Base-by-base conservation (phyloP, 2,329 filamentous ascomycete species). In the Reticulascus tulasneorum region DNA sequence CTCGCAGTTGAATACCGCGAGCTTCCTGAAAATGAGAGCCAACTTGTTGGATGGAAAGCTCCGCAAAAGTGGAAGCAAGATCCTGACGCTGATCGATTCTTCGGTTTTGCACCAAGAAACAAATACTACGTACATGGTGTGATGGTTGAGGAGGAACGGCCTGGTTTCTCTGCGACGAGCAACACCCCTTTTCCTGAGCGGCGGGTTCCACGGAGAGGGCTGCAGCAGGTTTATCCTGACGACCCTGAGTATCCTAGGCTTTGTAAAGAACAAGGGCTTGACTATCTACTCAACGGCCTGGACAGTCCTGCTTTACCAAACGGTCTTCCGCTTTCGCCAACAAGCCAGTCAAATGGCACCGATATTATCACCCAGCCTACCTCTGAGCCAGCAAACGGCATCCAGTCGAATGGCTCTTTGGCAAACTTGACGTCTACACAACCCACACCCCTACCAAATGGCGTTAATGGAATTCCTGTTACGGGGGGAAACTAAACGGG, bases 1-100 rank as follows among this genome's bases (percentile, higher is more conserved):
- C 63, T 84, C 33, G 64, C 68, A 8, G 69, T 83, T 31, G 68
- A 71, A 32, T 83, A 83, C 47, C 67, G 72, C 32, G 79, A 84
- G 54, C 59, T 79, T 9, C 62, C 74, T 10, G 73, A 77, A 47
- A 59, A 62, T 23, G 71, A 76, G 47, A 57, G 58, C 6, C 62
- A 70, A 42, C 54, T 65, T 15, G 47, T 52, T n/a, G 60, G 56
- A 8, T 72, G 64, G 54, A 58, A 54, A 28, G 51, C 60, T 7
- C 58, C 63, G 4, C 60, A 64, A 36, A 81, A 79, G 52, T 83
- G 75, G 74, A 79, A 71, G 52, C 60, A 65, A 35, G 78, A 83
- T 46, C 74, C 76, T 2, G 73, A 73, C 38, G 65, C 65, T 1
- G 64, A 66, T 35, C 67, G 66, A n/a, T 69, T 64, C 39, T 60